These are phyloP conservation scores for Teunomyces stri DNA, from an alignment of 805 yeast species.

Conservation along the genomic window DNA sequence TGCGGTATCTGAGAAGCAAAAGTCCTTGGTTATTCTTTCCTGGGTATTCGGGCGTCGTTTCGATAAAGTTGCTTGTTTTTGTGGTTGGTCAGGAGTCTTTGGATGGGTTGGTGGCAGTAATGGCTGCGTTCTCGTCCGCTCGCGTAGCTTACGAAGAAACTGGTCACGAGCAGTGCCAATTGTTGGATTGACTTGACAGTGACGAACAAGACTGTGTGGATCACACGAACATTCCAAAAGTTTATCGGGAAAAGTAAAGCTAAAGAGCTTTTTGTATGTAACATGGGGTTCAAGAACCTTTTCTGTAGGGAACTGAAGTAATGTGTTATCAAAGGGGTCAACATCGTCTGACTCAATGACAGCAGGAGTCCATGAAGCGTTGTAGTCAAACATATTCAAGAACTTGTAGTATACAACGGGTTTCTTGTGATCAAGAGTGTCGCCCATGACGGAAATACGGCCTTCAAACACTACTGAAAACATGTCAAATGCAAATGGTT, in stretches of 20 bases:
- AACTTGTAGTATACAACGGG: slow-evolving; percentile 27
- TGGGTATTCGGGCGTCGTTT: background rate
- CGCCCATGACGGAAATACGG: slow-evolving; percentile 22
- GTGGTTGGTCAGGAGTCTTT: background rate
- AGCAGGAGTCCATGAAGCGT: slow-evolving; percentile 31
- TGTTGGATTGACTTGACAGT: slow-evolving; percentile 23
- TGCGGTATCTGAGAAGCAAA: slow-evolving; percentile 26
- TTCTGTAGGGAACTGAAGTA: slow-evolving; percentile 15
- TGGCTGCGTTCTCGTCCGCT: slow-evolving; percentile 2
- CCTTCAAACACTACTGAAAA: slow-evolving; percentile 30
- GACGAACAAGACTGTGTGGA: slow-evolving; percentile 21
- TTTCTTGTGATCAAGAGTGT: slow-evolving; percentile 12
- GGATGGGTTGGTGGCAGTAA: background rate
- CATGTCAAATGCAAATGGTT: slow-evolving; percentile 25
- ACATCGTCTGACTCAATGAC: slow-evolving; percentile 11
- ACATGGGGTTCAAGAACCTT: slow-evolving; percentile 19
- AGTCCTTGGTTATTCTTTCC: slow-evolving; percentile 18
- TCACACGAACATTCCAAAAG: slow-evolving; percentile 30
- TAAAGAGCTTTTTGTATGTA: slow-evolving; percentile 27
- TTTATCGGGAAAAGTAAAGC: slow-evolving; percentile 23
- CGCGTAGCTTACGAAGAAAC: slow-evolving; percentile 12
- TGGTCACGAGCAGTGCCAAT: slow-evolving; percentile 25
- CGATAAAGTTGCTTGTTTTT: background rate
- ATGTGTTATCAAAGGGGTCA: slow-evolving; percentile 22
- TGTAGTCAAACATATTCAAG: slow-evolving; percentile 30